Evolutionary conservation across 2,329 filamentous ascomycete genomes (phyloP).

Genomic region (Penicillium sclerotigenum): DNA sequence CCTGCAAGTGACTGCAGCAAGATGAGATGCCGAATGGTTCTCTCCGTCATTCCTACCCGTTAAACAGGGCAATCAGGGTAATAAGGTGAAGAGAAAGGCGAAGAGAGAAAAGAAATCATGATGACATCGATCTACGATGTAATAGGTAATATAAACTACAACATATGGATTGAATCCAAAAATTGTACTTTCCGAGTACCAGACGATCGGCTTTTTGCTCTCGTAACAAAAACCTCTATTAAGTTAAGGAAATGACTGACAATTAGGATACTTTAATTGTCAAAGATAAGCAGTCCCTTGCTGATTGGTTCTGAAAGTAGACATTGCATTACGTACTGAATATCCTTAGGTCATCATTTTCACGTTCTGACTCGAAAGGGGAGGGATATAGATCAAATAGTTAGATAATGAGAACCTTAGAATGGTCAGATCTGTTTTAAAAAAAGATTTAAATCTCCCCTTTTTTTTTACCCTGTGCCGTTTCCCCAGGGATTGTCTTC

Average conservation of each 20-base stretch:
- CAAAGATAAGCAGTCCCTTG: conserved; percentile 29
- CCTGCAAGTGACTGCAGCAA: conserved; percentile 30
- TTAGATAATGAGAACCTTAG: conserved; percentile 7
- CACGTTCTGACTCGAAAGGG: neutral
- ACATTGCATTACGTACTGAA: conserved; percentile 36
- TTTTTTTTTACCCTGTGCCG: neutral
- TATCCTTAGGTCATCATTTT: conserved; percentile 9
- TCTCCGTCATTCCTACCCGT: conserved; percentile 30
- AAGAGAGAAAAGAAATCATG: conserved; percentile 1
- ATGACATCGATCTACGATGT: conserved; percentile 21
- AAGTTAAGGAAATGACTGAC: neutral
- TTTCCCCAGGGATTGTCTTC: neutral
- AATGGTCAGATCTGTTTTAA: neutral
- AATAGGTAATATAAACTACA: conserved; percentile 7
- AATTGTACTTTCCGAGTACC: conserved; percentile 1
- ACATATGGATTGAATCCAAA: neutral
- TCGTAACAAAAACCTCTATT: conserved; percentile 22
- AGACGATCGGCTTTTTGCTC: conserved; percentile 24
- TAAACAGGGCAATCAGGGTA: neutral
- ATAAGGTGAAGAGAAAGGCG: neutral
- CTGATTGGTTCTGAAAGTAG: conserved; percentile 31
- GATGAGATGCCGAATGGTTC: conserved; percentile 29
- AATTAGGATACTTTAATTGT: conserved; percentile 24
- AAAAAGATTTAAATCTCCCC: neutral
- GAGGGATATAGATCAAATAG: neutral